phyloP scores from a whole-genome alignment of 2,329 filamentous ascomycete species.

The Davidsoniella virescens region DNA sequence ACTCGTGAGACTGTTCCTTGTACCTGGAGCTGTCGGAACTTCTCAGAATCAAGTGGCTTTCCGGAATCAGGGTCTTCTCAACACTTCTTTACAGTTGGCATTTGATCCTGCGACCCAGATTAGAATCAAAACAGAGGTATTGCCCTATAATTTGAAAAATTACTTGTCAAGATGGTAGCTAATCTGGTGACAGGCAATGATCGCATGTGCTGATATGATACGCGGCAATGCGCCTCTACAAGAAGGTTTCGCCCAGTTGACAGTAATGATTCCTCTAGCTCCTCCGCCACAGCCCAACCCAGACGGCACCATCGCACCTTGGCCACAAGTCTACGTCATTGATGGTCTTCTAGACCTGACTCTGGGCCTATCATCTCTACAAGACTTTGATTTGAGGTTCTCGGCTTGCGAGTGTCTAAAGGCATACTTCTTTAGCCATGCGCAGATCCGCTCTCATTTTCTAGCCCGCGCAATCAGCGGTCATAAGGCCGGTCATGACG shows the following conservation, averaged over 20 bases:
- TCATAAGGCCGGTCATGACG: constrained; percentile 58
- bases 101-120: constrained; percentile 59
- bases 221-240: constrained; percentile 65
- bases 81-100: constrained; percentile 64
- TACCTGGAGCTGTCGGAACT: constrained; percentile 64
- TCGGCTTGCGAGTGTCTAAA: constrained; percentile 83
- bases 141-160: constrained; percentile 12
- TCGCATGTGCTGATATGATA: constrained; percentile 78
- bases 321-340: constrained; percentile 66
- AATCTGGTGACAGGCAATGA: constrained; percentile 43
- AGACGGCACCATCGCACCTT: background rate
- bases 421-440: constrained; percentile 74
- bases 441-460: constrained; percentile 71
- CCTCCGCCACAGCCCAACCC: constrained; percentile 21
- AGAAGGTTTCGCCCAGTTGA: constrained; percentile 75
- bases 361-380: constrained; percentile 47
- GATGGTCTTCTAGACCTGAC: constrained; percentile 78
- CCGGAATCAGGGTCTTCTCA: constrained; percentile 65
- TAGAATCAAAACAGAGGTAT: constrained; percentile 66
- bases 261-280: constrained; percentile 36
- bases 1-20: constrained; percentile 72
- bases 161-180: background rate
- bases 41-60: constrained; percentile 72
- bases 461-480: constrained; percentile 78
- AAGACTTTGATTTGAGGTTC: constrained; percentile 63